Evolutionary conservation across 208 protist genomes (phyloP).

Genomic region (Eutreptiella sp.): DNA sequence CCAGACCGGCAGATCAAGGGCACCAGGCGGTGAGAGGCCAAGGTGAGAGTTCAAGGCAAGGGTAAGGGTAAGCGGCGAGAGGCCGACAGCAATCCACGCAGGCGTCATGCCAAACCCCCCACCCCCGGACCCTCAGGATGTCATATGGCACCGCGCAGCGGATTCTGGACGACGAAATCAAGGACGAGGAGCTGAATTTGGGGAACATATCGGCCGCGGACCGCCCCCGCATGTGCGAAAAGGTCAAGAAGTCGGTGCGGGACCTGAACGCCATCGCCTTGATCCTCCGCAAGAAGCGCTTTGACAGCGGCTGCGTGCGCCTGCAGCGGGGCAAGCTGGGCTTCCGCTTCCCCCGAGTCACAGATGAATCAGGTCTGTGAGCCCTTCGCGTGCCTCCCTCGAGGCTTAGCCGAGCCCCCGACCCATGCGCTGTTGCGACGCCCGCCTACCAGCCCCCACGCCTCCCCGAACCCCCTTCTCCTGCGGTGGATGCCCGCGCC

Average conservation of each 20-base stretch:
- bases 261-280: conserved; percentile 14
- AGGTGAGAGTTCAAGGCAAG: too few relatives aligned
- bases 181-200: not conserved
- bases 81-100: conserved; percentile 23
- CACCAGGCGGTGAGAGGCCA: too few relatives aligned
- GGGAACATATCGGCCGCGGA: not conserved
- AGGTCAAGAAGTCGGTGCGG: conserved; percentile 18
- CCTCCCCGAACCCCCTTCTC: too few relatives aligned
- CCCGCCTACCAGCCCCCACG: too few relatives aligned
- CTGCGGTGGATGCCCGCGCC: too few relatives aligned
- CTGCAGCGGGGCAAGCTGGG: conserved; percentile 20
- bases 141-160: conserved; percentile 35
- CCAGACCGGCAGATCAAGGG: too few relatives aligned
- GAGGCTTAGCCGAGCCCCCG: too few relatives aligned
- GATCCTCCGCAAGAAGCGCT: conserved; percentile 5
- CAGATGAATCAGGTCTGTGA: not conserved
- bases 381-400: too few relatives aligned
- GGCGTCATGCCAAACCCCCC: too few relatives aligned
- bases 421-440: too few relatives aligned
- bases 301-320: conserved; percentile 16
- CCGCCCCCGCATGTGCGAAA: not conserved
- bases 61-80: too few relatives aligned
- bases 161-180: conserved; percentile 24
- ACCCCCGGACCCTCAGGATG: too few relatives aligned
- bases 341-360: conserved; percentile 17